phyloP scores from a whole-genome alignment of 257 asterid genomes.

The Avicennia marina region DNA sequence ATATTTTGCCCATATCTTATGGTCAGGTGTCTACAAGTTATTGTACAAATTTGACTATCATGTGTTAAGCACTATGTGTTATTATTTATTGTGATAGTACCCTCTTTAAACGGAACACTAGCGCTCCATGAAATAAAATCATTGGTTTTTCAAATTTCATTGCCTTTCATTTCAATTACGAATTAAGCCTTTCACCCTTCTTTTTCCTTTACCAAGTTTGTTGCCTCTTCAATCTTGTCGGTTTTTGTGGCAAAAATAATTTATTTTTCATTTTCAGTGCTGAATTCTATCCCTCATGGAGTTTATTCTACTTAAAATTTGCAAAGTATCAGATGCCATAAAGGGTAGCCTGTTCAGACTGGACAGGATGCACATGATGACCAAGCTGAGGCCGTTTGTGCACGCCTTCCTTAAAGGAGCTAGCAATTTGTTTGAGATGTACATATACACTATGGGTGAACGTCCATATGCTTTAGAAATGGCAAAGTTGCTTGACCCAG shows the following conservation, averaged over 20 bases:
- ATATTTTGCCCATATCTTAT: too few species aligned
- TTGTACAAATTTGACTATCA: too few species aligned
- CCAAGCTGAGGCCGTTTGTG: conserved; percentile 91
- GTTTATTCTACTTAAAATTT: not conserved
- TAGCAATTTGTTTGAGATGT: conserved; percentile 74
- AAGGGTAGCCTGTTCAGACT: conserved; percentile 62
- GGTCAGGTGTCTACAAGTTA: too few species aligned
- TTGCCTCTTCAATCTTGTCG: not conserved
- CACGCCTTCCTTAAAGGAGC: conserved; percentile 74
- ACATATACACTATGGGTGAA: conserved; percentile 93
- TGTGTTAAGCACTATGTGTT: too few species aligned
- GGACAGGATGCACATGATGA: conserved; percentile 78
- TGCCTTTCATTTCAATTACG: too few species aligned
- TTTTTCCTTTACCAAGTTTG: not conserved
- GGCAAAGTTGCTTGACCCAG: conserved; percentile 86
- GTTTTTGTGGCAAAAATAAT: not conserved
- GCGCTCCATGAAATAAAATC: too few species aligned
- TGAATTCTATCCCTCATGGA: not conserved
- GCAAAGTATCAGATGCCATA: conserved; percentile 40
- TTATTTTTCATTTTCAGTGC: conserved; percentile 2
- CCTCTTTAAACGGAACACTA: too few species aligned
- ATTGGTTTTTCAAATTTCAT: too few species aligned
- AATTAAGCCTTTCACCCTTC: not conserved
- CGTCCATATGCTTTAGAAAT: conserved; percentile 84
- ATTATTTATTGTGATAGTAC: too few species aligned